Conservation (phyloP, 768 basidiomycete species). For the Kockovaella imperatae region DNA sequence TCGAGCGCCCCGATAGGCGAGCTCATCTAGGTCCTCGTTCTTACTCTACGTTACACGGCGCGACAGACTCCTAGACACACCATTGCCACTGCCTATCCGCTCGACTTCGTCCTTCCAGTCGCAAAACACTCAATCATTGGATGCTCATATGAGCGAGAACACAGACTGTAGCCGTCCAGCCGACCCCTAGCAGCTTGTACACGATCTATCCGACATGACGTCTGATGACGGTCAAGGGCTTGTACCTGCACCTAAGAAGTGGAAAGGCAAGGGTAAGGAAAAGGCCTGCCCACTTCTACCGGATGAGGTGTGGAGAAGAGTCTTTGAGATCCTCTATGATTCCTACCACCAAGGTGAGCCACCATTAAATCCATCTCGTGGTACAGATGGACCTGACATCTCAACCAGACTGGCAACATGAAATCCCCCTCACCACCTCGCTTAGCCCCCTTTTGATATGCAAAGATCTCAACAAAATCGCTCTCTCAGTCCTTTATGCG, state of each 20-base stretch:
- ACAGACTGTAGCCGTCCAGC: too few relatives aligned
- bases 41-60: too few relatives aligned
- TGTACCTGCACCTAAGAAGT: conserved; percentile 11
- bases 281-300: conserved; percentile 22
- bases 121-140: too few relatives aligned
- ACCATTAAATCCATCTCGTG: neutral
- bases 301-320: conserved; percentile 26
- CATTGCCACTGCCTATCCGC: too few relatives aligned
- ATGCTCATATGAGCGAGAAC: too few relatives aligned
- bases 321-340: conserved; percentile 30
- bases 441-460: conserved; percentile 13
- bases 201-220: too few relatives aligned
- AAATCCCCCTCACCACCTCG: neutral
- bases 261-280: conserved; percentile 29
- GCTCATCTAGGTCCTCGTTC: too few relatives aligned
- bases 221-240: too few relatives aligned
- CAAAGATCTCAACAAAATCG: conserved; percentile 1
- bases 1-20: too few relatives aligned
- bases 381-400: neutral
- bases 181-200: too few relatives aligned
- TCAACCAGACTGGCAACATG: conserved; percentile 10
- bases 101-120: too few relatives aligned
- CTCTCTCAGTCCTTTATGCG: conserved; percentile 10
- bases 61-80: too few relatives aligned
- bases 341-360: conserved; percentile 13